Base-by-base conservation (phyloP, 352 stramenopile genomes). In the Phytophthora fragariaefolia region DNA sequence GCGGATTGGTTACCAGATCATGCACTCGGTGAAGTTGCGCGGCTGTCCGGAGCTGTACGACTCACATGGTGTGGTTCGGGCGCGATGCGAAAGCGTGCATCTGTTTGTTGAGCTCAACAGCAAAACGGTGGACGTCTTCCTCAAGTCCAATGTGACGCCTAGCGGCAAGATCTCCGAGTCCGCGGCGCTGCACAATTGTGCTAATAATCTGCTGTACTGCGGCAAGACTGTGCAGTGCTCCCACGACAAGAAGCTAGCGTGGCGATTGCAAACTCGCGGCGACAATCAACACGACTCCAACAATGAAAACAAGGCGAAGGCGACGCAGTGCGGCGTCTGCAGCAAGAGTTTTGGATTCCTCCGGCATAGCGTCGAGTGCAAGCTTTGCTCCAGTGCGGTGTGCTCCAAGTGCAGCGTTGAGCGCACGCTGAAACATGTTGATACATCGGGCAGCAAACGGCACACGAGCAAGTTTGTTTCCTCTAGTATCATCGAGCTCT, bases 1-100 rank as follows among this genome's bases (percentile, higher is more conserved):
- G 13, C 57, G 66, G 18, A 73, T 93, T 7, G 85, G 82, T 18
- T 93, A 88, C 72, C 74, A 90, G 48, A 66, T 93, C 34, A 79
- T 85, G 52, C 78, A 91, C 40, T 91, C 83, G 12, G 81, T 93
- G 23, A 61, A 72, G 50, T 58, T 93, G 47, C 62, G 69, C 0
- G 24, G 36, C 18, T 76, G 72, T 58, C 71, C 69, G 22, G 74
- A 87, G 38, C 63, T 85, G 8, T 42, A 56, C 2, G 60, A 80
- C 3, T 77, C 69, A 1, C 67, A 76, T 57, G 52, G 68, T 2
- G 23, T 87, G 10, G 65, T 78, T 53, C 73, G 77, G 22, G 73
- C 77, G 2, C 58, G 46, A 9, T 79, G 69, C 20, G 78, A 83
- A 58, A 79, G 73, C 51, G 77, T 74, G 12, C 63, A 83, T 59